Evolutionary conservation across 2,329 filamentous ascomycete species (phyloP), one percentile per base, ranked within the genome.

Genomic region (Microsporum audouinii): DNA sequence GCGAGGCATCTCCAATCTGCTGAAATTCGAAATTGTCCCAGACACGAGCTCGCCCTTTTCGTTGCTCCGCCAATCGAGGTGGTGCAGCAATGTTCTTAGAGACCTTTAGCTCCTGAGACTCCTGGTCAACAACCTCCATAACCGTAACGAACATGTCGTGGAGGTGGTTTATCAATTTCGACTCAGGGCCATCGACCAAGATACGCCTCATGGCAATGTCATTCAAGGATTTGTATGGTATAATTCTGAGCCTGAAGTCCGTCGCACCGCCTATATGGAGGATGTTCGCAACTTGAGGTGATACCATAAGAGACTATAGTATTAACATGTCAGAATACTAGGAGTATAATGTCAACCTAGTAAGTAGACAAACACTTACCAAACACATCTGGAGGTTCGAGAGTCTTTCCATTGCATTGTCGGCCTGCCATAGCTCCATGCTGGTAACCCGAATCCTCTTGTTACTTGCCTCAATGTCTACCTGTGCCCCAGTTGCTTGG

Each of bases 1-100:
- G 67, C 5, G 64, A 65, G 5, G 64, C 64, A 33, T 69, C 66
- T 7, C 73, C 72, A n/a, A 74, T 63, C 57, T 68, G 67, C 29
- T 65, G 61, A 58, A 71, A 74, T 6, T 64, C 65, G 58, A 68
- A 71, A 58, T 68, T 64, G 29, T 64, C 64, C 73, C 73, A 75
- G 14, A 73, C 61, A 7, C 65, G 68, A 4, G 72, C 71, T 8
- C 60, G 60, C 12, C 66, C 68, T 29, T 63, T 64, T 33, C 34
- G 51, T 14, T 67, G 60, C 17, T 66, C 64, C 10, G 63, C 67
- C 6, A 65, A 60, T 3, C 45, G 60, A 29, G 65, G 64, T 3
- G 69, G 68, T 10, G 63, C 47, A 2, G 55, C 34, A 14, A 69
- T 59, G 41, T 67, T 69, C 2, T 60, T 47, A 5, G 67, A 66